Evolutionary conservation across 257 asterid species (phyloP).

Genomic region (Solanum appendiculatum): DNA sequence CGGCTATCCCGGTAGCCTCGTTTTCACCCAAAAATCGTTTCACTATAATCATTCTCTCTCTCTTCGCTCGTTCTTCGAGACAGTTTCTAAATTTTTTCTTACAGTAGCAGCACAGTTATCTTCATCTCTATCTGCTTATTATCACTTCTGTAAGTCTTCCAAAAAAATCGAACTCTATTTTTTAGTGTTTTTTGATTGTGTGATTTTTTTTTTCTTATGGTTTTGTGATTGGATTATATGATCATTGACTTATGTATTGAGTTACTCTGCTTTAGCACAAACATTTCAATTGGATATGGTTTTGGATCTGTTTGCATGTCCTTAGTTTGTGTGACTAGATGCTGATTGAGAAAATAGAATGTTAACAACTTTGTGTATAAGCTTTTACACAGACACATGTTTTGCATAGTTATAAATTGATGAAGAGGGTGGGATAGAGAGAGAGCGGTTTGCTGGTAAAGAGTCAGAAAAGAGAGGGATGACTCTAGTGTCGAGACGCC

Average conservation of each 20-base stretch:
- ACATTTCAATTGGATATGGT: neutral
- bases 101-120: neutral
- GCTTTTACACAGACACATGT: neutral
- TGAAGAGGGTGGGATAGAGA: neutral
- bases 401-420: neutral
- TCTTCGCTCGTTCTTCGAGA: neutral
- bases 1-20: conserved; percentile 2
- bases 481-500: neutral
- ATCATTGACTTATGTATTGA: neutral
- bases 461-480: neutral
- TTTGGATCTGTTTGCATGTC: neutral
- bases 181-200: neutral
- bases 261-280: neutral
- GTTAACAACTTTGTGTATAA: neutral
- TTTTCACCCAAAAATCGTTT: neutral
- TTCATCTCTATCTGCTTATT: neutral
- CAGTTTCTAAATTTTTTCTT: neutral
- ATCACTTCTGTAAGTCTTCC: neutral
- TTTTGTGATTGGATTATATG: neutral
- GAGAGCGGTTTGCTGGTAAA: neutral
- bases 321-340: neutral
- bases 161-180: neutral
- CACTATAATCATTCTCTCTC: neutral
- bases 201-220: neutral
- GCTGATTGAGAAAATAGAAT: neutral